Evolutionary conservation across 2,329 filamentous ascomycete genomes (phyloP).

Genomic region (Ophiostoma novo-ulmi): DNA sequence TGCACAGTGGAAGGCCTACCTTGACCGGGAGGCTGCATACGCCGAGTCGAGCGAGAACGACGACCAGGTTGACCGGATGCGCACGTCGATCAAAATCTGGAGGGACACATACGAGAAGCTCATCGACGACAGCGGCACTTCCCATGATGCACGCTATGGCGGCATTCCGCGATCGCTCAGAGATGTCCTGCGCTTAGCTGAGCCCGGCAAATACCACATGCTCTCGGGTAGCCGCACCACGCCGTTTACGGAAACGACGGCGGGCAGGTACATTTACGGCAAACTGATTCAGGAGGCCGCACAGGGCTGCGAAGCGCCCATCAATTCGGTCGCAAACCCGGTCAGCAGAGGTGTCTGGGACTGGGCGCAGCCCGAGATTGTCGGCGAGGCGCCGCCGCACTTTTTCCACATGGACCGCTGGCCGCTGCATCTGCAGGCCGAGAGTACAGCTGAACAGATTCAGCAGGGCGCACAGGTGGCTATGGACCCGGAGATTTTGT

Average conservation of each 20-base stretch:
- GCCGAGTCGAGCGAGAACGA: background rate
- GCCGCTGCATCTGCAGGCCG: slow-evolving; percentile 41
- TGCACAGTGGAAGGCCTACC: slow-evolving; percentile 13
- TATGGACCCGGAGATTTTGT: slow-evolving; percentile 27
- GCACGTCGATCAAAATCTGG: slow-evolving; percentile 20
- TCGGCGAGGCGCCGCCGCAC: slow-evolving; percentile 29
- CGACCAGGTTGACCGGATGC: background rate
- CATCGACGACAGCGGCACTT: background rate
- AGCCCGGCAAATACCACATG: slow-evolving; percentile 28
- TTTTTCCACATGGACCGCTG: slow-evolving; percentile 48
- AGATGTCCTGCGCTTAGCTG: slow-evolving; percentile 35
- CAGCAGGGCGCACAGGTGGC: background rate
- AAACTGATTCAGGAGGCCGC: slow-evolving; percentile 43
- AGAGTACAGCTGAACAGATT: slow-evolving; percentile 26
- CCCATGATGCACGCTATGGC: background rate
- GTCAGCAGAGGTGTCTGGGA: slow-evolving; percentile 34
- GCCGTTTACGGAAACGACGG: slow-evolving; percentile 23
- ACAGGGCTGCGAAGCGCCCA: slow-evolving; percentile 41
- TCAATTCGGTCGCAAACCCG: slow-evolving; percentile 30
- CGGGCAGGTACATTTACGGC: slow-evolving; percentile 35
- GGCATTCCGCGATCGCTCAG: slow-evolving; percentile 26
- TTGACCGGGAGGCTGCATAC: background rate
- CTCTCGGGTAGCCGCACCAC: background rate
- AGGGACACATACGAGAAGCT: slow-evolving; percentile 18
- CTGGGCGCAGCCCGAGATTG: slow-evolving; percentile 33